Base-by-base conservation (phyloP, 768 basidiomycete species). In the Leccinellum albellum region DNA sequence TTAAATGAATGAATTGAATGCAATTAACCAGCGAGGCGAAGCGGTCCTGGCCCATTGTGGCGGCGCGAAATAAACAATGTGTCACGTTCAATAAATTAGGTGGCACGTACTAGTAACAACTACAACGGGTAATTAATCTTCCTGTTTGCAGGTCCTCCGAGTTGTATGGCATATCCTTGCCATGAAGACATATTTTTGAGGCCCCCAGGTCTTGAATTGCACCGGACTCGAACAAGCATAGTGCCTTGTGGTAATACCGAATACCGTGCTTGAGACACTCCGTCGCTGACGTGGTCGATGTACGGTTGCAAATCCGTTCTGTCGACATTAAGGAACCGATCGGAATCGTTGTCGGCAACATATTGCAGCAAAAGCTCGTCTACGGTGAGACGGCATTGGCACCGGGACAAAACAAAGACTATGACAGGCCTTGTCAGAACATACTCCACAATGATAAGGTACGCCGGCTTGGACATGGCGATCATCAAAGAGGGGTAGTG, bases 401-500 rank as follows among this genome's bases (percentile, higher is more conserved):
- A 87, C 20, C 96, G 82, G 20, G 93, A 94, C 0, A 94, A 89
- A 0, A 98, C 96, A 59, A 98, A 98, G 60, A 91, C 75, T 64
- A 98, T 88, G 60, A 94, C 91, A 0, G 95, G 95, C 64, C 90
- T 91, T 4, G 83, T 79, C 0, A 86, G 81, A 0, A 97, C 87
- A 61, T 94, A 87, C 67, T 99, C 96, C 45, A 86, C 76, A 58
- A 98, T 89, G 29, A 95, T 87, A 7, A 98, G 83, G 70, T 98
- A 98, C 0, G 96, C 91, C 0, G 97, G 97, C 70, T 98, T 98
- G 9, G 95, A 94, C 97, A 99, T 98, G 46, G 94, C 83, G 58
- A 98, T 93, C 96, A 99, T 98, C 42, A 99, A 78, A 0, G 94
- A 97, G 0, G 97, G 94, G 84, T 96, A 97, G 68, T 98, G 97